Conservation (phyloP, 129 eudicot species). For the Lonicera japonica region DNA sequence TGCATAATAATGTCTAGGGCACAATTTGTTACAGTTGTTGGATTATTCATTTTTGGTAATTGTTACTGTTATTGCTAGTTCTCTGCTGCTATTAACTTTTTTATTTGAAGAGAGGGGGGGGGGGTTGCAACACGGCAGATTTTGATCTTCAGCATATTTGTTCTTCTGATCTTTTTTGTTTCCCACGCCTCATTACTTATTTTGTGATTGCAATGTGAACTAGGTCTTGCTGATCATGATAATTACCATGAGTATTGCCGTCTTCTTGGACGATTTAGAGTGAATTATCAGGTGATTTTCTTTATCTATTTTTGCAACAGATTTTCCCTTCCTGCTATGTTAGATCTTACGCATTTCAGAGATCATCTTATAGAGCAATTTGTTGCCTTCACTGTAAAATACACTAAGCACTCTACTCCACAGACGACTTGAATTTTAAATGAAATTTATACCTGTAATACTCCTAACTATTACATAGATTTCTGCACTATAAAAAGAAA, state of each 20-base stretch:
- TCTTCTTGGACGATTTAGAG: conserved; percentile 92
- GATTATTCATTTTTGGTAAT: no score
- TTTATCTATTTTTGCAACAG: background rate
- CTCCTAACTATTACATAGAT: background rate
- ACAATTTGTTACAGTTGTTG: no score
- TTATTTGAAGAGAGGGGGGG: no score
- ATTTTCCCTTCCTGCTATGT: background rate
- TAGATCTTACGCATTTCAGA: no score
- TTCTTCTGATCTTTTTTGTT: background rate
- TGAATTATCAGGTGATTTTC: conserved; percentile 73
- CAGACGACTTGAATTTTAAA: background rate
- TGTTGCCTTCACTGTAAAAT: no score
- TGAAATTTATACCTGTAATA: background rate
- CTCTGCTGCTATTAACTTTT: no score
- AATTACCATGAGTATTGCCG: conserved; percentile 98
- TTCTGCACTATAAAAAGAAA: no score
- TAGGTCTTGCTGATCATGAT: conserved; percentile 95
- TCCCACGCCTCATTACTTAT: background rate
- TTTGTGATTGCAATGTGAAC: conserved; percentile 15
- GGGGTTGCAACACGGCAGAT: background rate
- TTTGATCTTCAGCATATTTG: conserved; percentile 7
- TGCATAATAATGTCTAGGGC: no score
- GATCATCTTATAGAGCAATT: no score
- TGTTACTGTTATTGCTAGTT: no score
- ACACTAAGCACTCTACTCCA: background rate